Percentiles rank a stretch among this genome's conserved stretches.
phyloP scores from a whole-genome alignment of 306 rosid genomes.

The Glycine latifolia region DNA sequence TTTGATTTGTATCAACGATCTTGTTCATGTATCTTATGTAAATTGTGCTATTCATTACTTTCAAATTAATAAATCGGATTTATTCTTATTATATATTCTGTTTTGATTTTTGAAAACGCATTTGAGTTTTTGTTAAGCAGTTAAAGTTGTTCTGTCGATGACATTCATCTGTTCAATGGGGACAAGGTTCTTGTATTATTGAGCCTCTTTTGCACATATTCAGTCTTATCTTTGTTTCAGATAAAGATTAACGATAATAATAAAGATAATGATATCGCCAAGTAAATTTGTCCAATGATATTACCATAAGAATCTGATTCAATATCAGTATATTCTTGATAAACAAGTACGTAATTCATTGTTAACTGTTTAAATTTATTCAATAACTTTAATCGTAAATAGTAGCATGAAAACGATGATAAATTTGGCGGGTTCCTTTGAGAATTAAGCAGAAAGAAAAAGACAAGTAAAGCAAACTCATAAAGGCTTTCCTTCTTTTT shows the following conservation, averaged over 20 bases:
- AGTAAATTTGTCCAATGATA: background rate
- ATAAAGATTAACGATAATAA: background rate
- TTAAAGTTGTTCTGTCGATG: background rate
- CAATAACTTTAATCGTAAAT: background rate
- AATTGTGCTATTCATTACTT: background rate
- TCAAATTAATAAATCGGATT: slow-evolving; percentile 1
- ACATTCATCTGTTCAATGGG: background rate
- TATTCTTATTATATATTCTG: background rate
- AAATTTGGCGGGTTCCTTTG: background rate
- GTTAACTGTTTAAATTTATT: background rate
- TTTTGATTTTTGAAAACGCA: background rate
- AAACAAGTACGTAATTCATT: background rate
- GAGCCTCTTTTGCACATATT: background rate
- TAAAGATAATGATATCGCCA: background rate
- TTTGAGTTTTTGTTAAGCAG: background rate
- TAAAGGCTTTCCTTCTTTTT: background rate
- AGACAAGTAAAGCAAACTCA: background rate
- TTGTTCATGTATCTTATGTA: slow-evolving; percentile 14
- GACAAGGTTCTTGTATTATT: slow-evolving; percentile 19
- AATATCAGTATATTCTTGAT: background rate
- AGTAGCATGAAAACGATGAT: background rate
- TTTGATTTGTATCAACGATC: background rate
- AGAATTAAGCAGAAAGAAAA: background rate
- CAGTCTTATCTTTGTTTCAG: background rate
- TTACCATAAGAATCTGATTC: slow-evolving; percentile 1